phyloP scores from a whole-genome alignment of 208 protist species.

The Acanthamoeba lenticulata region DNA sequence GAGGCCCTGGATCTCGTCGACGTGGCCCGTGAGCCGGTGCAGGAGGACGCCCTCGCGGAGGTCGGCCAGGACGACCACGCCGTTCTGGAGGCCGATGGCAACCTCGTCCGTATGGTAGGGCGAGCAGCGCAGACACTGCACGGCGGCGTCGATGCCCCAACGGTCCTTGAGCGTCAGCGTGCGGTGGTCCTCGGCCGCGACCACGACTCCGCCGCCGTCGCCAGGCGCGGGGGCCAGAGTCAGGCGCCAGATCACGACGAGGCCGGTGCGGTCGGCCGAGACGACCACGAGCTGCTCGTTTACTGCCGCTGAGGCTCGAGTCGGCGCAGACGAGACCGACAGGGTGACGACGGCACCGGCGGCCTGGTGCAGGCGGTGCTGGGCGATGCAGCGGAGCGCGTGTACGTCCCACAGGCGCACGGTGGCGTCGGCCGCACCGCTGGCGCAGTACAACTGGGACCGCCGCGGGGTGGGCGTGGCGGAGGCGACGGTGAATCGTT shows the following conservation, averaged over 20 bases:
- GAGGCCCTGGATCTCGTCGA: slow-evolving; percentile 54
- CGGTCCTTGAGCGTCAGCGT: neutral
- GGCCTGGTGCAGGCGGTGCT: slow-evolving; percentile 19
- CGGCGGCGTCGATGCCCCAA: slow-evolving; percentile 20
- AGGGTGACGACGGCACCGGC: neutral
- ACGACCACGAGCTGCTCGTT: neutral
- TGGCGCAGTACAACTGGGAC: neutral
- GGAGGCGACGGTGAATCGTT: neutral
- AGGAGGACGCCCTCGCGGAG: neutral
- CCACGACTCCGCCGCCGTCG: no score
- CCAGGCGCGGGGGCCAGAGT: neutral
- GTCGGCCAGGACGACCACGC: slow-evolving; percentile 31
- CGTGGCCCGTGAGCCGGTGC: slow-evolving; percentile 34
- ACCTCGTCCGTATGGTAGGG: slow-evolving; percentile 17
- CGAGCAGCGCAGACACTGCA: slow-evolving; percentile 14
- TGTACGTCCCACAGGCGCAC: slow-evolving; percentile 36
- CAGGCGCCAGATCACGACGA: neutral
- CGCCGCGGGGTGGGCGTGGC: neutral
- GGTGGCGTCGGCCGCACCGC: slow-evolving; percentile 1
- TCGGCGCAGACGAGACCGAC: neutral
- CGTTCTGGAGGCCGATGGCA: slow-evolving; percentile 49
- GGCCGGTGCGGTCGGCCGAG: slow-evolving; percentile 20
- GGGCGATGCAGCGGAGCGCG: neutral
- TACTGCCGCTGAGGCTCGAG: no score
- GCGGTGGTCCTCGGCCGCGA: no score